Conservation (phyloP, 2,329 filamentous ascomycete genomes). For the Arthrobotrys entomopaga region DNA sequence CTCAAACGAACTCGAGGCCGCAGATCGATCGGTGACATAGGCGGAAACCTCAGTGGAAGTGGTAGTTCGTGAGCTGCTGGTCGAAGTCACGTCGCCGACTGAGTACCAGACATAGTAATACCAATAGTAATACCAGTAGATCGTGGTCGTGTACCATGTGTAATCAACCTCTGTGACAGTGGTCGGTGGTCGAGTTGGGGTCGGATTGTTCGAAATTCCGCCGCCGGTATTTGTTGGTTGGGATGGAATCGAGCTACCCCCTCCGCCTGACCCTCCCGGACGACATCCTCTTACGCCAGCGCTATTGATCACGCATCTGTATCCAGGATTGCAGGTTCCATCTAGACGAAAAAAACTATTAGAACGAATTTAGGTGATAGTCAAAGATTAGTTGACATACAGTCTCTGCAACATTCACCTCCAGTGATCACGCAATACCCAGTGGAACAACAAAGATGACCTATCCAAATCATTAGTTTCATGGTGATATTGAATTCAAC, state of each 20-base stretch:
- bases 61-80: conserved; percentile 24
- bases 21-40: conserved; percentile 18
- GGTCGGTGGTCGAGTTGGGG: conserved; percentile 9
- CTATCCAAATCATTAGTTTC: conserved; percentile 14
- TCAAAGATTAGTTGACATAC: conserved; percentile 7
- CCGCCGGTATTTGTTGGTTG: conserved; percentile 33
- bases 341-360: conserved; percentile 8
- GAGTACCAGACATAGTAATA: conserved; percentile 51
- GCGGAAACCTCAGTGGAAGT: conserved; percentile 37
- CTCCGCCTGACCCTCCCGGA: conserved; percentile 33
- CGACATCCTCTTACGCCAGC: conserved; percentile 43
- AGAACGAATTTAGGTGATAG: neutral
- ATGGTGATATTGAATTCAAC: neutral
- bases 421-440: conserved; percentile 47
- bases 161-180: conserved; percentile 20
- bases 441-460: conserved; percentile 47
- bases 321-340: conserved; percentile 49
- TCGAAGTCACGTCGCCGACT: conserved; percentile 38
- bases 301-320: conserved; percentile 49
- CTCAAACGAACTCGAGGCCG: conserved; percentile 29
- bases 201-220: conserved; percentile 18
- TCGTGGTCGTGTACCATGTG: conserved; percentile 47
- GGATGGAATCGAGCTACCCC: conserved; percentile 34
- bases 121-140: conserved; percentile 53
- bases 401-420: conserved; percentile 50